Conservation (phyloP, 140 eudicot species). For the Senecio squalidus region DNA sequence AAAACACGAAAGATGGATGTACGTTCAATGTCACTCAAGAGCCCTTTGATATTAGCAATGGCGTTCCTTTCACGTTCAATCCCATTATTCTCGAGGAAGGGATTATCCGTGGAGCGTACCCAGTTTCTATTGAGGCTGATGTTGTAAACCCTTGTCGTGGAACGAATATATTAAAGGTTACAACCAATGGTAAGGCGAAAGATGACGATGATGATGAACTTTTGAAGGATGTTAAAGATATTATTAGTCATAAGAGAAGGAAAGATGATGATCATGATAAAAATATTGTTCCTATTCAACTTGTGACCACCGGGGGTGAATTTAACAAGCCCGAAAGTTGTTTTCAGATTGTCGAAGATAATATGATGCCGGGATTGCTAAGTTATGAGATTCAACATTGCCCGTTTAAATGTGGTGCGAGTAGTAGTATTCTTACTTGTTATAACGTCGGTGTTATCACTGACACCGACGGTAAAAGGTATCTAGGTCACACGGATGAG, state of each 20-base stretch:
- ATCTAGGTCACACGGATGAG: slow-evolving; percentile 23
- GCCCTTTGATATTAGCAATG: slow-evolving; percentile 20
- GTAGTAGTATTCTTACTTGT: slow-evolving; percentile 4
- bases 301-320: slow-evolving; percentile 25
- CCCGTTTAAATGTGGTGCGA: slow-evolving; percentile 31
- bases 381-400: slow-evolving; percentile 31
- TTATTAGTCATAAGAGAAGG: slow-evolving; percentile 4
- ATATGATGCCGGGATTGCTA: slow-evolving; percentile 25
- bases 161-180: slow-evolving; percentile 16
- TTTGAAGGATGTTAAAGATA: not conserved
- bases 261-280: slow-evolving; percentile 16
- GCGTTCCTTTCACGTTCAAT: slow-evolving; percentile 27
- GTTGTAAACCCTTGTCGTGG: slow-evolving; percentile 18
- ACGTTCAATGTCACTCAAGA: slow-evolving; percentile 29
- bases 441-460: slow-evolving; percentile 19
- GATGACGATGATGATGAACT: slow-evolving; percentile 4
- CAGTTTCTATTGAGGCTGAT: slow-evolving; percentile 14
- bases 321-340: slow-evolving; percentile 30
- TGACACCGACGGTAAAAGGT: slow-evolving; percentile 12
- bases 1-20: slow-evolving; percentile 1
- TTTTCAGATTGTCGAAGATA: slow-evolving; percentile 29
- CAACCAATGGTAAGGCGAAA: not conserved
- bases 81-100: slow-evolving; percentile 27
- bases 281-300: not conserved
- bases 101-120: slow-evolving; percentile 22